A percentile compares a stretch with the other conserved stretches of the same genome.
Evolutionary conservation across 2,329 filamentous ascomycete genomes (phyloP).

Genomic region (Fusarium longipes): DNA sequence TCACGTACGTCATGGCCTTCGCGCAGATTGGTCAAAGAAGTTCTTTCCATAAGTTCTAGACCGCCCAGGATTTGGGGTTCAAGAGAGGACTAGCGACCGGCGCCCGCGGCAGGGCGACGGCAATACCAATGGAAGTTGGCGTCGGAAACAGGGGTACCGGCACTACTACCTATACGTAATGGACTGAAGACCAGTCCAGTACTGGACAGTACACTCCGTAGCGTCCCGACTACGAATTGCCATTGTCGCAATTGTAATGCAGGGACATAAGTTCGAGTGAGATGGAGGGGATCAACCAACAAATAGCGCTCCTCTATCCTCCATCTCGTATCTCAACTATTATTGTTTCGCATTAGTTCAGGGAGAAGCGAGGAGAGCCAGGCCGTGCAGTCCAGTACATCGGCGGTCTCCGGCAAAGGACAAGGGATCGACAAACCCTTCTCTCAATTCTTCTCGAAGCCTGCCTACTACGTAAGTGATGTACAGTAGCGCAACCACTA

Average conservation of each 20-base stretch:
- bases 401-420: conserved; percentile 11
- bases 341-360: conserved; percentile 18
- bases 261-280: conserved; percentile 20
- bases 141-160: conserved; percentile 18
- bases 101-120: conserved; percentile 28
- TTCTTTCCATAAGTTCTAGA: conserved; percentile 39
- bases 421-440: conserved; percentile 22
- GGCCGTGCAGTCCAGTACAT: not conserved
- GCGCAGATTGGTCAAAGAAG: conserved; percentile 33
- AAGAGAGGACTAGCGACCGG: conserved; percentile 18
- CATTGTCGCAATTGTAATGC: conserved; percentile 22
- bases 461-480: conserved; percentile 28
- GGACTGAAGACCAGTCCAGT: too few relatives aligned
- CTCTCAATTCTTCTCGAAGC: conserved; percentile 35
- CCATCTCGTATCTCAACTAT: conserved; percentile 15
- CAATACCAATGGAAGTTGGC: conserved; percentile 34
- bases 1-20: conserved; percentile 24
- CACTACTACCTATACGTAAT: not conserved
- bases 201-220: not conserved
- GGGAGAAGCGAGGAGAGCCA: not conserved
- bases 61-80: conserved; percentile 26
- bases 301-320: conserved; percentile 26
- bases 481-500: conserved; percentile 25
- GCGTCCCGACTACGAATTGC: conserved; percentile 9
- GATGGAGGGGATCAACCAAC: conserved; percentile 15